A percentile compares a stretch with the other conserved stretches of the same genome.
phyloP scores from a whole-genome alignment of 768 basidiomycete genomes.

The Leccinum rimulosum region DNA sequence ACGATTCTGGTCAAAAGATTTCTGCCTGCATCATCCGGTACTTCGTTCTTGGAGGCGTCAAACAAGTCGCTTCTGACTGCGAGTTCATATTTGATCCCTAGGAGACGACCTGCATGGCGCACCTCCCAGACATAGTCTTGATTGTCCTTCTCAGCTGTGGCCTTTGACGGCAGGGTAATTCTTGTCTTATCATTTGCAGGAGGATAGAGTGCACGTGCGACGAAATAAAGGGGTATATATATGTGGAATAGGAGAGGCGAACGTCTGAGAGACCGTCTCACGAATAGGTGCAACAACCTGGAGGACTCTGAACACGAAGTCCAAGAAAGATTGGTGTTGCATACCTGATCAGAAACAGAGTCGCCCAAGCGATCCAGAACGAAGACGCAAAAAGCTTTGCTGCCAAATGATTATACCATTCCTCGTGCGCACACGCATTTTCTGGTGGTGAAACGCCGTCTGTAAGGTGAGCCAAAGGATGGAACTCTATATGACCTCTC shows the following conservation, averaged over 20 bases:
- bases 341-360: slow-evolving; percentile 87
- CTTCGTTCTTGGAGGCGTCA: slow-evolving; percentile 34
- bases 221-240: slow-evolving; percentile 59
- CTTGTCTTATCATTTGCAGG: slow-evolving; percentile 91
- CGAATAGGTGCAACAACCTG: slow-evolving; percentile 93
- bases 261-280: slow-evolving; percentile 92
- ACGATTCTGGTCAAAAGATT: slow-evolving; percentile 77
- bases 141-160: slow-evolving; percentile 34
- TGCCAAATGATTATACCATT: slow-evolving; percentile 87
- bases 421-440: slow-evolving; percentile 69
- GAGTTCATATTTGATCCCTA: slow-evolving; percentile 97
- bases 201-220: slow-evolving; percentile 82
- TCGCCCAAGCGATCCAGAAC: slow-evolving; percentile 96
- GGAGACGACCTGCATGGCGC: slow-evolving; percentile 85
- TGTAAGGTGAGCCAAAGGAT: slow-evolving; percentile 24
- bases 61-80: slow-evolving; percentile 89
- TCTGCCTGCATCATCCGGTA: slow-evolving; percentile 41
- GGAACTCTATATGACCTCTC: slow-evolving; percentile 46
- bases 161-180: slow-evolving; percentile 53
- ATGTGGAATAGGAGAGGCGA: slow-evolving; percentile 88
- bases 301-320: neutral
- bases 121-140: slow-evolving; percentile 88
- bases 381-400: slow-evolving; percentile 84
- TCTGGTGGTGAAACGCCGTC: slow-evolving; percentile 51
- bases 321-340: slow-evolving; percentile 6